These are phyloP conservation scores for Kodamaea ohmeri DNA, from an alignment of 1,139 yeast genomes.

Conservation along the genomic window DNA sequence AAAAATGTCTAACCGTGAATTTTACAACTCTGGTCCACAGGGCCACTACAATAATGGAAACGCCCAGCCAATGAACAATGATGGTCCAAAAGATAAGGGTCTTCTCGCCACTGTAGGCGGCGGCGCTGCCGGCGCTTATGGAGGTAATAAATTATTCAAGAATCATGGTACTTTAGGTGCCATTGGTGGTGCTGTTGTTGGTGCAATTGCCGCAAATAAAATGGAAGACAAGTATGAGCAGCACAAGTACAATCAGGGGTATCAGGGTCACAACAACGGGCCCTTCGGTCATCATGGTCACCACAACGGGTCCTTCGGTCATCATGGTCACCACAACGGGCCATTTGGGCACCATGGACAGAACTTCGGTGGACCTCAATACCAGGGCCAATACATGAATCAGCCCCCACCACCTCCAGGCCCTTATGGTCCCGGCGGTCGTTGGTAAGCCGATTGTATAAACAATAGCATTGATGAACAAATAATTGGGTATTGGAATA, in stretches of 20 bases:
- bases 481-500: too few species aligned
- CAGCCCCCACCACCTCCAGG: too few species aligned
- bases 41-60: slow-evolving; percentile 25
- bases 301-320: neutral
- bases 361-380: too few species aligned
- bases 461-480: too few species aligned
- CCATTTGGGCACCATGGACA: too few species aligned
- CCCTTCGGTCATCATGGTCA: slow-evolving; percentile 1
- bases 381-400: too few species aligned
- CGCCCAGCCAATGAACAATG: slow-evolving; percentile 14
- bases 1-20: slow-evolving; percentile 61
- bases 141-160: slow-evolving; percentile 19
- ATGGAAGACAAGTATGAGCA: slow-evolving; percentile 15
- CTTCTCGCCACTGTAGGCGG: slow-evolving; percentile 53
- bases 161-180: slow-evolving; percentile 23
- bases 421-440: too few species aligned
- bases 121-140: slow-evolving; percentile 58
- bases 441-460: too few species aligned
- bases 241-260: slow-evolving; percentile 6
- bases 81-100: slow-evolving; percentile 59
- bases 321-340: neutral
- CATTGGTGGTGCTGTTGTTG: slow-evolving; percentile 23
- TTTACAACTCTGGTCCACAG: slow-evolving; percentile 49
- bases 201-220: slow-evolving; percentile 24
- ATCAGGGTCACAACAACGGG: neutral